phyloP scores from a whole-genome alignment of 371 early-diverging fungal species.

The Mucor irregularis region DNA sequence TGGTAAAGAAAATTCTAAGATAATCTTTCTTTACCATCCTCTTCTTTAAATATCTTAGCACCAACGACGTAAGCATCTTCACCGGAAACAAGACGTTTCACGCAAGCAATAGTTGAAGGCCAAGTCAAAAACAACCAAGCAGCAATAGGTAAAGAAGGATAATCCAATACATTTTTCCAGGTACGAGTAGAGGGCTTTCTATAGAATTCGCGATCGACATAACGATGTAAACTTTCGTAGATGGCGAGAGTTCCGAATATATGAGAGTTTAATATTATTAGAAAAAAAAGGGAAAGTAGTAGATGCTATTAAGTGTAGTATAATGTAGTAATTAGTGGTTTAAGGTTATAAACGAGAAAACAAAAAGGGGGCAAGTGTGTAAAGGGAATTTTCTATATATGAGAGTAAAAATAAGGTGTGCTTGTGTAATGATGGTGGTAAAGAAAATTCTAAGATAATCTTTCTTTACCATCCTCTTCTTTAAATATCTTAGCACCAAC shows the following conservation, averaged over 20 bases:
- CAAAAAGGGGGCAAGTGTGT: not conserved
- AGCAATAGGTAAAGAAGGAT: slow-evolving; percentile 49
- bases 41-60: slow-evolving; percentile 46
- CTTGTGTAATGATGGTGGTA: too few species aligned
- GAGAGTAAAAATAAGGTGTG: too few species aligned
- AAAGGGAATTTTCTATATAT: not conserved
- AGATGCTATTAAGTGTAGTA: not conserved
- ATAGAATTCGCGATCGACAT: slow-evolving; percentile 48
- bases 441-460: slow-evolving; percentile 4
- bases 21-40: slow-evolving; percentile 6
- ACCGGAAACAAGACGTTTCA: slow-evolving; percentile 43
- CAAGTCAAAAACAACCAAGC: slow-evolving; percentile 60
- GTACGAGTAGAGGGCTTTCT: slow-evolving; percentile 45
- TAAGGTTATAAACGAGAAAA: not conserved
- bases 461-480: slow-evolving; percentile 12
- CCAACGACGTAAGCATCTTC: slow-evolving; percentile 55
- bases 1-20: too few species aligned
- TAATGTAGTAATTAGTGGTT: not conserved
- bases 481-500: slow-evolving; percentile 54
- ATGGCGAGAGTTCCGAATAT: slow-evolving; percentile 51
- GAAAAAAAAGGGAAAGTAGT: not conserved
- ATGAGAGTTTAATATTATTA: too few species aligned
- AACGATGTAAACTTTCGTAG: slow-evolving; percentile 53
- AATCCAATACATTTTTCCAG: slow-evolving; percentile 52
- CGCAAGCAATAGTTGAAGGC: slow-evolving; percentile 54